Conservation (phyloP, 371 early-diverging fungal genomes). For the Chytridiales sp. region DNA sequence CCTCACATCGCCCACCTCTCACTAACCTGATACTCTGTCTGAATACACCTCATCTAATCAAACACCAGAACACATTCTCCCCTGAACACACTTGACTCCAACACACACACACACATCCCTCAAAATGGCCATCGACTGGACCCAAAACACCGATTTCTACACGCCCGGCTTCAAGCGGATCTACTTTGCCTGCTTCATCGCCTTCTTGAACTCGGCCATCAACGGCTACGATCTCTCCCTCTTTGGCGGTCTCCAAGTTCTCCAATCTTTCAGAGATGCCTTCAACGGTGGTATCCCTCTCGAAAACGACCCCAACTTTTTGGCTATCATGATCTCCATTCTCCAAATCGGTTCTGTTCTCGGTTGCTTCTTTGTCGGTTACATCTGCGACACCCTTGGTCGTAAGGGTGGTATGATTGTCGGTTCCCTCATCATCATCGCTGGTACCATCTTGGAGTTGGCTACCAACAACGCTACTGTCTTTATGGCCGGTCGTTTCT, state of each 20-base stretch:
- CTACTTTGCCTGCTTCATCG: conserved; percentile 26
- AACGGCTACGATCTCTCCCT: conserved; percentile 43
- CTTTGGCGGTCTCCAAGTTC: conserved; percentile 43
- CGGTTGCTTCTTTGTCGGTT: conserved; percentile 35
- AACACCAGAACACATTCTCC: no score
- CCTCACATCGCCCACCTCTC: no score
- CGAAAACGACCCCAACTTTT: conserved; percentile 37
- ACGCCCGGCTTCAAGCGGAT: not conserved
- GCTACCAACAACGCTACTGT: conserved; percentile 33
- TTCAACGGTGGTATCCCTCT: conserved; percentile 29
- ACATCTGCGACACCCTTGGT: conserved; percentile 40
- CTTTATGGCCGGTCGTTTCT: conserved; percentile 45
- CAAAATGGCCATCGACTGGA: conserved; percentile 3
- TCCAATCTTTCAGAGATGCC: conserved; percentile 31
- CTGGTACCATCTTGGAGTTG: conserved; percentile 48
- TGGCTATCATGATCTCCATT: conserved; percentile 44
- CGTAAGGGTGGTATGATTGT: conserved; percentile 48
- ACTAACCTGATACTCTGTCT: no score
- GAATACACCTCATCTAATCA: no score
- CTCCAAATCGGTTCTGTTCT: conserved; percentile 49
- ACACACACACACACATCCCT: no score
- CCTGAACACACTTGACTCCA: no score
- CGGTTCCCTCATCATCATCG: conserved; percentile 50
- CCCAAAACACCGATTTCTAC: not conserved
- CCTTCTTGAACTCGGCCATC: conserved; percentile 42